Conservation (phyloP, 1,284 basidiomycete species). For the Ceratorhiza oryzae-sativae region DNA sequence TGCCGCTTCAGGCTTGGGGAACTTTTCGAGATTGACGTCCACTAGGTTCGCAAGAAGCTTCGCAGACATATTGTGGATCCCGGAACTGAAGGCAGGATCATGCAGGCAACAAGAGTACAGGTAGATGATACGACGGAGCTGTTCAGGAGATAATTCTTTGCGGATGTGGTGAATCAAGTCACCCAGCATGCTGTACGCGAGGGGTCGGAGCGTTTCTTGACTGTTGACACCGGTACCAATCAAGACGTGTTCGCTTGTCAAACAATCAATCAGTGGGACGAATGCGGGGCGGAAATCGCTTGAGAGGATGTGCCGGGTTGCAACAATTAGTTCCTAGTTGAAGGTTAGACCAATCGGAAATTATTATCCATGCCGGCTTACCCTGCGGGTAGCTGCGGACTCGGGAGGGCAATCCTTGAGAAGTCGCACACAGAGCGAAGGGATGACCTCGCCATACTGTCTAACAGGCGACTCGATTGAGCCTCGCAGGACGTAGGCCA, state of each 20-base stretch:
- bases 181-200: constrained; percentile 88
- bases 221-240: constrained; percentile 83
- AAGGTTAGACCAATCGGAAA: constrained; percentile 1
- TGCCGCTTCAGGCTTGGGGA: constrained; percentile 69
- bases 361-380: constrained; percentile 46
- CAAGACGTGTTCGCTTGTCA: constrained; percentile 91
- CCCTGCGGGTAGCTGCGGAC: constrained; percentile 82
- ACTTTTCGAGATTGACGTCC: constrained; percentile 82
- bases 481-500: constrained; percentile 86
- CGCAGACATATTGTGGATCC: constrained; percentile 89
- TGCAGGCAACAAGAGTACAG: constrained; percentile 91
- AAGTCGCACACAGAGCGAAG: constrained; percentile 82
- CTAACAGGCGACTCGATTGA: constrained; percentile 69
- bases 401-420: constrained; percentile 94
- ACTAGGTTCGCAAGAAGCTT: constrained; percentile 93
- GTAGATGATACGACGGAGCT: constrained; percentile 83
- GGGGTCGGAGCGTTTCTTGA: constrained; percentile 84
- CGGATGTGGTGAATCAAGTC: constrained; percentile 95
- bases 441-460: constrained; percentile 81
- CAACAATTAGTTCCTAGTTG: constrained; percentile 86
- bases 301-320: constrained; percentile 89
- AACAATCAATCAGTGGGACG: constrained; percentile 85
- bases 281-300: constrained; percentile 84
- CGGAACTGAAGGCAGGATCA: constrained; percentile 82
- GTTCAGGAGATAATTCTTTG: constrained; percentile 78